Base-by-base conservation (phyloP, 1,284 basidiomycete genomes). In the Spongispora temasekensis region DNA sequence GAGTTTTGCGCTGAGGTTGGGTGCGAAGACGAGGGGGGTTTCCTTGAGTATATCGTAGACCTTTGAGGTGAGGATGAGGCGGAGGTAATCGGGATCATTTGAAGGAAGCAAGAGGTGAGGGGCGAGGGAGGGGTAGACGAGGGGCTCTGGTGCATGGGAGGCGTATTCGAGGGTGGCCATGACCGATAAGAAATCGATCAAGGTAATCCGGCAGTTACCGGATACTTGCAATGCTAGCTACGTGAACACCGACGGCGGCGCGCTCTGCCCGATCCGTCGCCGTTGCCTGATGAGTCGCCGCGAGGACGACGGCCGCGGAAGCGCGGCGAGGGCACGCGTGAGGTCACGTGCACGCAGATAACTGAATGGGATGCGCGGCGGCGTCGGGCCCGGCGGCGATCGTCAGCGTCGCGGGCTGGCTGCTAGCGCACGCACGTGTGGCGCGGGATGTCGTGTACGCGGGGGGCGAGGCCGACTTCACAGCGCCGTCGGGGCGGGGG, bases 21-120 rank as follows among this genome's bases (percentile, higher is more conserved):
- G 85, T 28, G 95, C 96, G 53, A 86, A 83, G 34, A 95, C 90
- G 46, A 99, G 83, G 1, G 97, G 97, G 0, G 97, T 98, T 76
- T 96, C 93, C 68, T 93, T 88, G 67, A 98, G 80, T 67, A 98
- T 89, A 61, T 96, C 92, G 77, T 99, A 98, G 58, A 98, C 94
- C 75, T 96, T 95, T 23, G 96, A 89, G 53, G 90, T 93, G 59
- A 98, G 83, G 72, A 97, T 98, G 65, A 99, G 88, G 48, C 91
- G 85, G 35, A 99, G 85, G 75, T 99, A 99, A 77, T 99, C 97
- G 0, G 96, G 96, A 8, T 89, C 89, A 48, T 88, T 85, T 61
- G 84, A 82, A 1, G 88, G 77, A 5, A 91, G 80, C 28, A 94
- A 78, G 66, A 85, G 77, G 67, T 95, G 89, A 31, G 82, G 76